Percentiles rank a stretch among this genome's conserved stretches.
Evolutionary conservation across 345 rosid species (phyloP).

Genomic region (Populus davidiana): DNA sequence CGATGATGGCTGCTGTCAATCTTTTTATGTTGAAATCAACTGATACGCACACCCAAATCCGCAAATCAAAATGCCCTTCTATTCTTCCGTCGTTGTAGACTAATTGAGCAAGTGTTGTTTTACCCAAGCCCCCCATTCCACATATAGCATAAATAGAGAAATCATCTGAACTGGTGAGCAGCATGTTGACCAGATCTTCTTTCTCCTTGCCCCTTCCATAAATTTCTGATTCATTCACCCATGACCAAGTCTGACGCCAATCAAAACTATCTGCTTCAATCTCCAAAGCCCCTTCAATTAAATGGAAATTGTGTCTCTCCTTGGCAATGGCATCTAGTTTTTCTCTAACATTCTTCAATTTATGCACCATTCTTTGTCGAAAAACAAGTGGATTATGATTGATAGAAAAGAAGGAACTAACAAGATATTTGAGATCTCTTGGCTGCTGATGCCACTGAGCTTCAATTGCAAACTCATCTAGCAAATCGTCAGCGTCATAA

Average conservation of each 20-base stretch:
- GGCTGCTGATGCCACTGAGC: not conserved
- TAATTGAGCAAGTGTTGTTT: not conserved
- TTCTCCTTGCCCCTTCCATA: too few species aligned
- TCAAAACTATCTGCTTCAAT: too few species aligned
- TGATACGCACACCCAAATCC: constrained; percentile 8
- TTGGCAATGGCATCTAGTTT: too few species aligned
- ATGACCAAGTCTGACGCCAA: not conserved
- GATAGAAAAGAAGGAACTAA: not conserved
- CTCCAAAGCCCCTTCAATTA: too few species aligned
- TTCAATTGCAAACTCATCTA: not conserved
- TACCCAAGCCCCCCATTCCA: too few species aligned
- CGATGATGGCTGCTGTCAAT: not conserved
- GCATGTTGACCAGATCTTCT: too few species aligned
- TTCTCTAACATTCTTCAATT: too few species aligned
- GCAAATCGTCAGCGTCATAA: constrained; percentile 5
- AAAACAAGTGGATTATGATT: not conserved
- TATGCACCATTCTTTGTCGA: too few species aligned
- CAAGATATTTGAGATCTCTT: not conserved
- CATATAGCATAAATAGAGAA: too few species aligned
- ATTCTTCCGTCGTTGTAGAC: not conserved
- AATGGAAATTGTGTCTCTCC: too few species aligned
- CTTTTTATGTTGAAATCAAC: not conserved
- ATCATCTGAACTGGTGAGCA: too few species aligned
- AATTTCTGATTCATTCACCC: not conserved
- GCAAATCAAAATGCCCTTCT: not conserved